Evolutionary conservation across 2,329 filamentous ascomycete genomes (phyloP), one percentile per base, ranked within the genome.

Genomic region (Elsinoe australis): DNA sequence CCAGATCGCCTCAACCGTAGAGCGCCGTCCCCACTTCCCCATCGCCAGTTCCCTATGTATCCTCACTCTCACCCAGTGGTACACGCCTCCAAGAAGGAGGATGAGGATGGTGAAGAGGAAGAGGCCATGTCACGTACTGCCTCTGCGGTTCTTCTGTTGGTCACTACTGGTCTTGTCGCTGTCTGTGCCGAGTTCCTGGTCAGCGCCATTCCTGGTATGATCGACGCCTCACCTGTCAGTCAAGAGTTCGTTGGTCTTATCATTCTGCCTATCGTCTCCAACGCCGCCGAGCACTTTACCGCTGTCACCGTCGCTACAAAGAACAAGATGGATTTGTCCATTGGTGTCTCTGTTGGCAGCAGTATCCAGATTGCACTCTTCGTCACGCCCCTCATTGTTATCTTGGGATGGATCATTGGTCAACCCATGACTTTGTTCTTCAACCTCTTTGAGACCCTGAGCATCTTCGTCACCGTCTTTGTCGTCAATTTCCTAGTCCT

Each of bases 401-500:
- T 89, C 29, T 78, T 89, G 28, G 85, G 85, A 48, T 90, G 85
- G 85, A 80, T 79, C 53, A 80, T 88, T 74, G 76, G 76, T 53
- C 79, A 82, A 52, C 73, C 79, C 1, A 90, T 90, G 76, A 74
- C 71, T 34, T 61, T 79, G 8, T 79, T 78, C 64, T 79, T 79
- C 58, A 78, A 76, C 51, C 65, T 79, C 14, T 79, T 79, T 54
- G 75, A 79, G 61, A 79, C 76, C 1, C 68, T 88, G 17, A 82
- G 85, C 32, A 70, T 94, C 32, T 94, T 94, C 56, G 85, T 92
- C 9, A 81, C 86, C 1, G 85, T 87, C 0, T 78, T 94, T 33
- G 74, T 94, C 26, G 85, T 89, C 50, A 94, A 94, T 62, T 94
- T 94, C 61, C 67, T 94, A 34, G 87, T 94, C 41, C 74, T 82